These are phyloP conservation scores for Zygoascus tannicola DNA, from an alignment of 805 yeast genomes.

Conservation along the genomic window DNA sequence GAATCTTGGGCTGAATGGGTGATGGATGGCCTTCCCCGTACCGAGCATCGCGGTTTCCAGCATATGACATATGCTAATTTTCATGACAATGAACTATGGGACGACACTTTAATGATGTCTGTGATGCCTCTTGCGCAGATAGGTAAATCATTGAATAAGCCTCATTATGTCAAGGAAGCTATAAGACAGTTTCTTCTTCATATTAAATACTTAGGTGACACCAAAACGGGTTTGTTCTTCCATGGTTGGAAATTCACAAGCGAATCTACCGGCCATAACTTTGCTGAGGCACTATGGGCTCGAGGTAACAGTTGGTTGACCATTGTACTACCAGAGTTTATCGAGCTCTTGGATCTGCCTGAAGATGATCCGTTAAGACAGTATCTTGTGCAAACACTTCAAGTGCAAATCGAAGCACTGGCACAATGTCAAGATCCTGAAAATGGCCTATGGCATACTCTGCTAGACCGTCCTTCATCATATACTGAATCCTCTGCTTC, in stretches of 20 bases:
- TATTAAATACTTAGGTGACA: conserved; percentile 27
- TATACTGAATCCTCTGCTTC: conserved; percentile 31
- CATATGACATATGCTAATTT: conserved; percentile 29
- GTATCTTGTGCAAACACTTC: conserved; percentile 26
- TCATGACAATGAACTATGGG: conserved; percentile 24
- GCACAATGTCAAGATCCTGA: conserved; percentile 23
- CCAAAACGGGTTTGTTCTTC: conserved; percentile 28
- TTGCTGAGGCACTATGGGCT: conserved; percentile 29
- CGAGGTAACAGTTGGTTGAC: conserved; percentile 33
- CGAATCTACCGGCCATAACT: conserved; percentile 7
- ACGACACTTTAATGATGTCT: conserved; percentile 30
- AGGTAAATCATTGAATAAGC: conserved; percentile 23
- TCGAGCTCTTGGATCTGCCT: conserved; percentile 26
- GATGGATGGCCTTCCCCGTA: conserved; percentile 25
- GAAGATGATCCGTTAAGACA: conserved; percentile 26
- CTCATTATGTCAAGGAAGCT: conserved; percentile 29
- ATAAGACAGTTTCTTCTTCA: conserved; percentile 30
- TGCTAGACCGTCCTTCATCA: conserved; percentile 27
- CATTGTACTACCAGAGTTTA: conserved; percentile 31
- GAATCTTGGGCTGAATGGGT: conserved; percentile 34
- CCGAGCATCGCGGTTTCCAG: conserved; percentile 32
- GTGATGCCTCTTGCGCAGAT: conserved; percentile 32
- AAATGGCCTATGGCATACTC: conserved; percentile 32
- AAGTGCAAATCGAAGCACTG: conserved; percentile 26
- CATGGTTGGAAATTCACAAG: conserved; percentile 25